Percentiles rank a stretch among this genome's conserved stretches.
phyloP scores from a whole-genome alignment of 352 stramenopile genomes.

The Phytophthora fragariaefolia region DNA sequence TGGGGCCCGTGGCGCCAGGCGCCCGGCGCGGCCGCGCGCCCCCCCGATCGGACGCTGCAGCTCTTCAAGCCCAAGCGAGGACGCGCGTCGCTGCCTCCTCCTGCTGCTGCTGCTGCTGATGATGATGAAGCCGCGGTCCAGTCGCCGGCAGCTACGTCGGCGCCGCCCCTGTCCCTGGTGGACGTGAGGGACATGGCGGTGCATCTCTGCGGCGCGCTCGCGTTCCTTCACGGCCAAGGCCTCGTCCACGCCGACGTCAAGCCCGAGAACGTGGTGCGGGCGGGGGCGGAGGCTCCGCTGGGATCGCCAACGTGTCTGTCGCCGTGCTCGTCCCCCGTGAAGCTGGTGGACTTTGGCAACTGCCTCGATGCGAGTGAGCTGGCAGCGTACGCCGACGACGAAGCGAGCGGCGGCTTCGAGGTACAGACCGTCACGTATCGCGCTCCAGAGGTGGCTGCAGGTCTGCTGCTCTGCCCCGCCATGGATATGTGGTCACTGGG shows the following conservation, averaged over 20 bases:
- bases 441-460: conserved; percentile 72
- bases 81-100: conserved; percentile 12
- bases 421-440: conserved; percentile 81
- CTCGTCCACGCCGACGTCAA: conserved; percentile 83
- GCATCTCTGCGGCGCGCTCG: conserved; percentile 67
- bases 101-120: conserved; percentile 1
- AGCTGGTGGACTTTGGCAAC: conserved; percentile 85
- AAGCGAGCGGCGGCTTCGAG: conserved; percentile 52
- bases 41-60: conserved; percentile 23
- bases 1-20: conserved; percentile 94
- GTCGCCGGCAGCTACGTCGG: conserved; percentile 4
- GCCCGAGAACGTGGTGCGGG: conserved; percentile 71
- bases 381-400: conserved; percentile 40
- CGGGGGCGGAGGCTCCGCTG: conserved; percentile 22
- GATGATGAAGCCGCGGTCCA: too few species aligned
- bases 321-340: conserved; percentile 41
- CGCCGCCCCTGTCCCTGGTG: conserved; percentile 41
- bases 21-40: conserved; percentile 56
- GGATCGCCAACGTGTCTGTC: conserved; percentile 6
- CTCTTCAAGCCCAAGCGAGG: conserved; percentile 31
- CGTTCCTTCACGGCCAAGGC: conserved; percentile 63
- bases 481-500: conserved; percentile 87
- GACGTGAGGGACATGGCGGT: conserved; percentile 63
- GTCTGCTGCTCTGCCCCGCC: conserved; percentile 57
- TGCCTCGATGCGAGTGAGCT: conserved; percentile 58